phyloP scores from a whole-genome alignment of 257 asterid species.

The Petrea volubilis region DNA sequence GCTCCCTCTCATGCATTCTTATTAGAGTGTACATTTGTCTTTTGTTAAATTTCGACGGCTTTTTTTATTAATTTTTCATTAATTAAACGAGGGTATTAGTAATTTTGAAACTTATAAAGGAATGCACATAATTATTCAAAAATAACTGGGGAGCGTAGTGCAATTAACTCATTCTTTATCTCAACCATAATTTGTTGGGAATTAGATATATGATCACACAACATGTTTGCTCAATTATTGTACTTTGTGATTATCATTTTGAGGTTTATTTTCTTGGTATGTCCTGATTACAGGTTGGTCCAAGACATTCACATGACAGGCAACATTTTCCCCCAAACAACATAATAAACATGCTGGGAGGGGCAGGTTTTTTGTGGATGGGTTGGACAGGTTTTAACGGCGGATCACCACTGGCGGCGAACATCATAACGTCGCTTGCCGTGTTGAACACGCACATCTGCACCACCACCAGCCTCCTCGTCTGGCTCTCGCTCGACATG shows the following conservation, averaged over 20 bases:
- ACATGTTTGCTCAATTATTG: neutral
- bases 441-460: constrained; percentile 71
- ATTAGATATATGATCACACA: neutral
- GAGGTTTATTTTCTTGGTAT: neutral
- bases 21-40: no score
- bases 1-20: no score
- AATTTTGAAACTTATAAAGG: no score
- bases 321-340: constrained; percentile 82
- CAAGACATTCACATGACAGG: constrained; percentile 58
- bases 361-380: constrained; percentile 81
- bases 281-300: constrained; percentile 50
- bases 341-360: constrained; percentile 70
- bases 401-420: constrained; percentile 63
- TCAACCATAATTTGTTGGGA: no score
- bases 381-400: constrained; percentile 90
- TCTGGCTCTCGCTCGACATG: constrained; percentile 72
- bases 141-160: no score
- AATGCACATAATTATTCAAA: no score
- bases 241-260: neutral
- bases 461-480: constrained; percentile 76
- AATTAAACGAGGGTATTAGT: no score
- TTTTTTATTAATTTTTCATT: no score
- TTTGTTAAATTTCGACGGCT: no score
- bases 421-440: constrained; percentile 53
- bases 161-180: no score